Percentiles rank a stretch among this genome's conserved stretches.
Evolutionary conservation across 352 stramenopile genomes (phyloP).

Genomic region (Blastocystis sp.): DNA sequence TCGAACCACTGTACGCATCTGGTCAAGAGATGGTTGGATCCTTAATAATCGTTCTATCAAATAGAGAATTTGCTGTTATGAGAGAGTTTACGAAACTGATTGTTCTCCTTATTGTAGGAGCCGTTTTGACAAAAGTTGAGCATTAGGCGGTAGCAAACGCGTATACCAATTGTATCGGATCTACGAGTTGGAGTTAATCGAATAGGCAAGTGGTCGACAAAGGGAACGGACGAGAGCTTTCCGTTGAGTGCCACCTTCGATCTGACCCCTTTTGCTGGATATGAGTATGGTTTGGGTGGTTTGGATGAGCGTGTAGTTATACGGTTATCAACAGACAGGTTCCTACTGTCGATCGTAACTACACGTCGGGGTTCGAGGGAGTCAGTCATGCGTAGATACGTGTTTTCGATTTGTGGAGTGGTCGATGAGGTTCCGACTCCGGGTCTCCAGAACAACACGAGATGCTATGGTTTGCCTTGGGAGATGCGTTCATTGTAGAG

Average conservation of each 20-base stretch:
- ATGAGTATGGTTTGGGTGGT: neutral
- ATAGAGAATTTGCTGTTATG: too few relatives aligned
- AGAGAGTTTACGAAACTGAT: neutral
- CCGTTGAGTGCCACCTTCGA: constrained; percentile 26
- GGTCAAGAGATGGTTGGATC: too few relatives aligned
- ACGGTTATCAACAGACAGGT: neutral
- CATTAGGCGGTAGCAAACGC: neutral
- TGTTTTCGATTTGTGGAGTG: constrained; percentile 41
- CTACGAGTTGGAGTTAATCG: neutral
- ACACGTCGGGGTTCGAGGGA: neutral
- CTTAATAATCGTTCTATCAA: too few relatives aligned
- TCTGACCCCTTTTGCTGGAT: constrained; percentile 31
- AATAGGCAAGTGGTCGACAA: constrained; percentile 17
- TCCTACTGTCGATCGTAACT: neutral
- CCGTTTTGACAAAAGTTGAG: neutral
- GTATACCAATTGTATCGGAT: neutral
- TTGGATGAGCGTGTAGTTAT: neutral
- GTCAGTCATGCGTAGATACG: constrained; percentile 7
- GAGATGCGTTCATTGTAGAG: neutral
- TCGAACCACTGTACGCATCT: neutral
- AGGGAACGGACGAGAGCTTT: neutral
- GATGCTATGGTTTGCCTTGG: constrained; percentile 3
- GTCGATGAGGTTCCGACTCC: constrained; percentile 20
- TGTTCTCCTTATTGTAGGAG: neutral
- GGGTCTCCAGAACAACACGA: neutral